These are phyloP conservation scores for Balamuthia mandrillaris DNA, from an alignment of 208 protist species.

Conservation along the genomic window DNA sequence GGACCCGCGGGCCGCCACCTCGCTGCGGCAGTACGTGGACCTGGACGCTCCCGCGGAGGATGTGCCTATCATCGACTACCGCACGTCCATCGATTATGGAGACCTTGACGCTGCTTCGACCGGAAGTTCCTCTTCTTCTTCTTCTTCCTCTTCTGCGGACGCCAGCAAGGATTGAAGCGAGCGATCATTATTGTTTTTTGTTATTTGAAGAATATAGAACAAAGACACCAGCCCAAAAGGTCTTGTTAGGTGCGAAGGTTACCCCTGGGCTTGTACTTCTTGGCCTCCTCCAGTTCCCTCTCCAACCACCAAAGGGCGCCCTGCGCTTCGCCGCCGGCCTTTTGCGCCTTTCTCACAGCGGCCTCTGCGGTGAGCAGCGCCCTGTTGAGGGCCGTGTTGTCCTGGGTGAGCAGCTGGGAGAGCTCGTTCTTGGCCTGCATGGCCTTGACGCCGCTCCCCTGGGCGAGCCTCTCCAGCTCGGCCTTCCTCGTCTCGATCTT, in stretches of 20 bases:
- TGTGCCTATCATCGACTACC: no score
- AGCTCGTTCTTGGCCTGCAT: slow-evolving; percentile 37
- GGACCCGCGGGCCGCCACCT: no score
- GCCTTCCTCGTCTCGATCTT: slow-evolving; percentile 51
- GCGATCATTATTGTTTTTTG: no score
- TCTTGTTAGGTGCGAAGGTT: not conserved
- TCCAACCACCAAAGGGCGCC: slow-evolving; percentile 8
- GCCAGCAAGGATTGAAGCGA: no score
- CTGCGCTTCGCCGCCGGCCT: not conserved
- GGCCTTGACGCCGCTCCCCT: slow-evolving; percentile 13
- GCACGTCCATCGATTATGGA: no score
- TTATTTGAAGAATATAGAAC: no score
- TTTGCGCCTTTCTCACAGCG: slow-evolving; percentile 49
- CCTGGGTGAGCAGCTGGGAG: slow-evolving; percentile 34
- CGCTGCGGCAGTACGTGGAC: no score
- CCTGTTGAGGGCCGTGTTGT: slow-evolving; percentile 45
- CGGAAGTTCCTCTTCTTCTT: no score
- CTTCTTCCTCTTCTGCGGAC: no score
- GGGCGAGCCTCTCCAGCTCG: not conserved
- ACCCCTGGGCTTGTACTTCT: slow-evolving; percentile 26
- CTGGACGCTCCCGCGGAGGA: no score
- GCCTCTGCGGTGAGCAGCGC: slow-evolving; percentile 46
- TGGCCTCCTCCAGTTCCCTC: not conserved
- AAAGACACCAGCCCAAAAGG: no score
- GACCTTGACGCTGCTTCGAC: no score